Conservation (phyloP, 2,329 filamentous ascomycete genomes). For the Penicillium expansum region DNA sequence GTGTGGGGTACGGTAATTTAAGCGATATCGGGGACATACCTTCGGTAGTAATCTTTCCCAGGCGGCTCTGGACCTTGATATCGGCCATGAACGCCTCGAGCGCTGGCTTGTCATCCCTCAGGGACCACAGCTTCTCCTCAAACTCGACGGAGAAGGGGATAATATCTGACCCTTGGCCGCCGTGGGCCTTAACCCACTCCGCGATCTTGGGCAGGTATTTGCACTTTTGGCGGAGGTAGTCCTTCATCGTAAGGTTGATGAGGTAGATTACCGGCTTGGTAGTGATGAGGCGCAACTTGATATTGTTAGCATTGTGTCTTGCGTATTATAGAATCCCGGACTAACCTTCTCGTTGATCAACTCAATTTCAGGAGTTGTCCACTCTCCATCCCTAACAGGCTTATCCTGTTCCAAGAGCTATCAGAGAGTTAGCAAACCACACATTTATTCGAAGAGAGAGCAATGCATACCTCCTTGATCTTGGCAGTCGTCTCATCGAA, state of each 20-base stretch:
- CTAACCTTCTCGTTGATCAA: constrained; percentile 8
- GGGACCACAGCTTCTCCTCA: constrained; percentile 6
- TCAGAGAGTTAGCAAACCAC: neutral
- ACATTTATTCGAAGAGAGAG: neutral
- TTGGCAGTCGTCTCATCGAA: constrained; percentile 8
- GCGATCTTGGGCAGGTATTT: constrained; percentile 7
- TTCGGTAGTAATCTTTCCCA: constrained; percentile 1
- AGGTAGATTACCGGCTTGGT: constrained; percentile 8
- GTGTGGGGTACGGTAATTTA: neutral
- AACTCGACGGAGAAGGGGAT: constrained; percentile 9
- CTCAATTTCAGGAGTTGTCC: constrained; percentile 5
- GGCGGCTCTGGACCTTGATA: neutral
- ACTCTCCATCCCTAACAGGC: constrained; percentile 7
- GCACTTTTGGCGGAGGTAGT: constrained; percentile 6
- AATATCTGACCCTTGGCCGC: constrained; percentile 1
- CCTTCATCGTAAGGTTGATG: constrained; percentile 8
- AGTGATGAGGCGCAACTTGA: constrained; percentile 4
- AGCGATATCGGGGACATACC: neutral
- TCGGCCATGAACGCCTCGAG: constrained; percentile 2
- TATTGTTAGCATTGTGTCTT: neutral
- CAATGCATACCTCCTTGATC: neutral
- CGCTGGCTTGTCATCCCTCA: constrained; percentile 1
- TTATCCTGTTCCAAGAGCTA: constrained; percentile 6
- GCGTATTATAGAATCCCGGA: neutral
- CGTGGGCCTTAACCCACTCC: constrained; percentile 6